A percentile compares a stretch with the other conserved stretches of the same genome.
phyloP scores from a whole-genome alignment of 2,329 filamentous ascomycete species.

The Fusarium nelsonii region DNA sequence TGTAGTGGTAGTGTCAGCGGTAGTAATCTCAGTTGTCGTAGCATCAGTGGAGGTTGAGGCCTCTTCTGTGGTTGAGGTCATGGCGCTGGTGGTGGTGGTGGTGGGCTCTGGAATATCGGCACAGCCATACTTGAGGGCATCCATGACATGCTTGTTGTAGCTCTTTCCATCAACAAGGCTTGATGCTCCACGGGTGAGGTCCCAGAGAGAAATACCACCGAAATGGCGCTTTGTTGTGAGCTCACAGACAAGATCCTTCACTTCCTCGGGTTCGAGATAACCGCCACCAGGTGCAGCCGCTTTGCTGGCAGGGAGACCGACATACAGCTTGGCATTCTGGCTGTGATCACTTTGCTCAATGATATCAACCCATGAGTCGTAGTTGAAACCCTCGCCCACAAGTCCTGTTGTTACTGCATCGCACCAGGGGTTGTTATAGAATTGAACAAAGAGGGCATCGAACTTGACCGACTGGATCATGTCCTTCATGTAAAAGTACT shows the following conservation, averaged over 20 bases:
- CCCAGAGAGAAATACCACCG: slow-evolving; percentile 62
- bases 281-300: slow-evolving; percentile 46
- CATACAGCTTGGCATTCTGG: slow-evolving; percentile 59
- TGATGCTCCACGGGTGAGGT: slow-evolving; percentile 53
- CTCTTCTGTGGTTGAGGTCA: slow-evolving; percentile 23
- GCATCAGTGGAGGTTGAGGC: slow-evolving; percentile 20
- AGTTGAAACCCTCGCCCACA: slow-evolving; percentile 56
- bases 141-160: slow-evolving; percentile 55
- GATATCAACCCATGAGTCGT: slow-evolving; percentile 56
- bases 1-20: slow-evolving; percentile 25
- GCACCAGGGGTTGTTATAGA: slow-evolving; percentile 62
- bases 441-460: slow-evolving; percentile 61
- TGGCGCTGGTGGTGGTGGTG: slow-evolving; percentile 23
- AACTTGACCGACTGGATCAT: slow-evolving; percentile 58
- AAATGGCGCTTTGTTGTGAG: slow-evolving; percentile 55
- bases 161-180: slow-evolving; percentile 52
- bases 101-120: slow-evolving; percentile 46
- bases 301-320: slow-evolving; percentile 57
- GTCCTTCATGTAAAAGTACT: slow-evolving; percentile 52
- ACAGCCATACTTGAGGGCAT: slow-evolving; percentile 56
- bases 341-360: slow-evolving; percentile 53
- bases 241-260: slow-evolving; percentile 56
- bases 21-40: slow-evolving; percentile 21
- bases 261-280: slow-evolving; percentile 52
- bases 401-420: slow-evolving; percentile 50